Percentiles rank a stretch among this genome's conserved stretches.
Conservation (phyloP, 345 rosid genomes). For the Aquilaria malaccensis region DNA sequence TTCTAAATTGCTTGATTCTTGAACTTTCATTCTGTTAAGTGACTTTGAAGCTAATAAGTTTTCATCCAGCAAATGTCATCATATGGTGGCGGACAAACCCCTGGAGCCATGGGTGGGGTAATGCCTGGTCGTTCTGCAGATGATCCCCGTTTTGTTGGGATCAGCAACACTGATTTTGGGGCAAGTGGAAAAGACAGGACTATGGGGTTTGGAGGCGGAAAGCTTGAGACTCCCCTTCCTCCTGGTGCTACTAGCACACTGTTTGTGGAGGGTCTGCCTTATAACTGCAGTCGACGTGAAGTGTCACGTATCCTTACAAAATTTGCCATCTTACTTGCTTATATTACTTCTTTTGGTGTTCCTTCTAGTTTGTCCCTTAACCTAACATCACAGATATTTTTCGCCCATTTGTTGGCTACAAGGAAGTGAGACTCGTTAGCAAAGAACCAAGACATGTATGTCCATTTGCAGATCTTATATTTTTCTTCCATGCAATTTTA, state of each 20-base stretch:
- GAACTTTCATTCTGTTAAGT: background rate
- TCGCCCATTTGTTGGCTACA: conserved; percentile 72
- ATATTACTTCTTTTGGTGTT: conserved; percentile 6
- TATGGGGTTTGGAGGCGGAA: conserved; percentile 37
- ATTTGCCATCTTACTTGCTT: background rate
- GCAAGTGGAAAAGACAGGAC: conserved; percentile 30
- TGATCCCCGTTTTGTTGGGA: conserved; percentile 30
- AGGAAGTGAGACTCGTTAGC: conserved; percentile 63
- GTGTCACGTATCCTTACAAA: conserved; percentile 54
- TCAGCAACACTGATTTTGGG: conserved; percentile 34
- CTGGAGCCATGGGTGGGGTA: conserved; percentile 32
- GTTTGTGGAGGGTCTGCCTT: conserved; percentile 62
- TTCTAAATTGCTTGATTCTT: background rate
- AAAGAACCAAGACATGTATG: conserved; percentile 59
- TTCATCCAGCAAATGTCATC: conserved; percentile 43
- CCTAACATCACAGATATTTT: conserved; percentile 42
- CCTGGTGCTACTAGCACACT: conserved; percentile 54
- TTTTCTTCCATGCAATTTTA: background rate
- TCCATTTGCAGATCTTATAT: background rate
- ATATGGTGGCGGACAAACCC: conserved; percentile 38
- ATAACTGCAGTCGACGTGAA: conserved; percentile 46
- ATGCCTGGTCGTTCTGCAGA: conserved; percentile 31
- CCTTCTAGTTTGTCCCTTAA: conserved; percentile 30
- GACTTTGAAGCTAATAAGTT: conserved; percentile 4
- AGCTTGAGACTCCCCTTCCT: conserved; percentile 46